Conservation (phyloP, 73 alveolate genomes). For the Paramecium biaurelia region DNA sequence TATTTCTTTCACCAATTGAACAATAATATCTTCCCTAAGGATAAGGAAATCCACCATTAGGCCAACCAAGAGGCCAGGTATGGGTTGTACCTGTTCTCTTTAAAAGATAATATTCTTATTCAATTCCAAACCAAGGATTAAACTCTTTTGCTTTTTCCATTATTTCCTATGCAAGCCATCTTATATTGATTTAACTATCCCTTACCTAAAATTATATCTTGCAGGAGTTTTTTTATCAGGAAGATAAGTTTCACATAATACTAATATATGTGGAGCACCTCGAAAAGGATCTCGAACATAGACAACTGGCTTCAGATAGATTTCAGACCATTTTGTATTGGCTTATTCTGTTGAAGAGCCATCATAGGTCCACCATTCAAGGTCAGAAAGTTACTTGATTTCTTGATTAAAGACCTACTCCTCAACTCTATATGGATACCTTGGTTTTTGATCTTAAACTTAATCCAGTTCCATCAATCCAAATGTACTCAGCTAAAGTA, state of each 20-base stretch:
- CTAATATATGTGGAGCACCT: slow-evolving; percentile 78
- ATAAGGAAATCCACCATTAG: slow-evolving; percentile 84
- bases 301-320: slow-evolving; percentile 85
- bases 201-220: slow-evolving; percentile 79
- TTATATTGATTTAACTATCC: neutral
- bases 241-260: slow-evolving; percentile 84
- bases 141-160: slow-evolving; percentile 68
- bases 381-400: slow-evolving; percentile 63
- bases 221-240: slow-evolving; percentile 88
- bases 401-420: slow-evolving; percentile 45
- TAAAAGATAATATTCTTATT: slow-evolving; percentile 90
- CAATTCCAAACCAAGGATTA: slow-evolving; percentile 95
- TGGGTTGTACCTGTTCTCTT: slow-evolving; percentile 68
- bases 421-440: neutral
- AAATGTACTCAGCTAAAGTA: slow-evolving; percentile 77
- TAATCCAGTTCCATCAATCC: slow-evolving; percentile 86
- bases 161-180: slow-evolving; percentile 60
- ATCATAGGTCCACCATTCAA: slow-evolving; percentile 95
- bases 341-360: slow-evolving; percentile 94
- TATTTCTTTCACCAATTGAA: slow-evolving; percentile 80
- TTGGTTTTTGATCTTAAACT: slow-evolving; percentile 76
- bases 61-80: slow-evolving; percentile 83
- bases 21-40: slow-evolving; percentile 95
- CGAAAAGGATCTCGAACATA: slow-evolving; percentile 91
- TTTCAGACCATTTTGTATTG: slow-evolving; percentile 88